Percentiles rank a stretch among this genome's conserved stretches.
phyloP scores from a whole-genome alignment of 2,329 filamentous ascomycete species.

The Beauveria sp. region DNA sequence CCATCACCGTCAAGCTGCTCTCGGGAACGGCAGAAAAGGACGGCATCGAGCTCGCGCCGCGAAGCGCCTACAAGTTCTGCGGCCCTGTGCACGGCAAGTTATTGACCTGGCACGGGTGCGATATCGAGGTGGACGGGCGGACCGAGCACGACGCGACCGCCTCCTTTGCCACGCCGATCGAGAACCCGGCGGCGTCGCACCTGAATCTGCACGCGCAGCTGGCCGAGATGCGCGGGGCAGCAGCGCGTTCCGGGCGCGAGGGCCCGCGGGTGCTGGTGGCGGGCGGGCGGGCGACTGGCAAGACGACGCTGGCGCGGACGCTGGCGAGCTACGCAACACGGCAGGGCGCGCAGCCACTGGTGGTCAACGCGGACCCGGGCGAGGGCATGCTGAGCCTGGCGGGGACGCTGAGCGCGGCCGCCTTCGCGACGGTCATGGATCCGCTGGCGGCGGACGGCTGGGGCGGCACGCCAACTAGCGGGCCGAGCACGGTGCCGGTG shows the following conservation, averaged over 20 bases:
- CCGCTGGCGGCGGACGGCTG: conserved; percentile 72
- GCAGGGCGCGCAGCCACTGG: conserved; percentile 64
- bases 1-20: conserved; percentile 52
- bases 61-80: conserved; percentile 71
- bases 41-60: conserved; percentile 82
- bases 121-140: conserved; percentile 64
- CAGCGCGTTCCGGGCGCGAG: conserved; percentile 37
- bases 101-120: conserved; percentile 86
- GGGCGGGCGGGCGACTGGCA: conserved; percentile 70
- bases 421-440: conserved; percentile 81
- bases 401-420: conserved; percentile 77
- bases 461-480: conserved; percentile 85
- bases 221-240: conserved; percentile 60
- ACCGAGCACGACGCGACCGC: conserved; percentile 48
- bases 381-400: conserved; percentile 74
- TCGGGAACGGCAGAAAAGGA: conserved; percentile 87
- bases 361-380: conserved; percentile 76
- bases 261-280: conserved; percentile 81
- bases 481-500: conserved; percentile 78
- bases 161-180: conserved; percentile 59
- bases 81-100: conserved; percentile 74
- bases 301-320: conserved; percentile 72
- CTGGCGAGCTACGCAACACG: conserved; percentile 74
- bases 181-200: conserved; percentile 74
- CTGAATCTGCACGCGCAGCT: conserved; percentile 85